Evolutionary conservation across 2,329 filamentous ascomycete species (phyloP).

Genomic region (Penicillium sp.): DNA sequence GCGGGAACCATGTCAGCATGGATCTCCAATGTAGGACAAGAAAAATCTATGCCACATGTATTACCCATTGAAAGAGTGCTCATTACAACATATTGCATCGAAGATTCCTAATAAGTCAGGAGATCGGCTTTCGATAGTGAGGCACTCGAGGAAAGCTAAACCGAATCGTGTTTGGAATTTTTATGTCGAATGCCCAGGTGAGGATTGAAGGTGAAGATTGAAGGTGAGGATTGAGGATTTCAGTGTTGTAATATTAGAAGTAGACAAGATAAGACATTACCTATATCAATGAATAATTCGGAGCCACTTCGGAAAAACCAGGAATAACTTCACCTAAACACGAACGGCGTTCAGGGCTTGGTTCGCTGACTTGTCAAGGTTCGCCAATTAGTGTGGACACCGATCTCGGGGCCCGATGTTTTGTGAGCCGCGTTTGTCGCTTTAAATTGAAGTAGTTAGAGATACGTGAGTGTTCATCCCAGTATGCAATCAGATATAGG

Average conservation of each 20-base stretch:
- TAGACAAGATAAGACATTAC: background rate
- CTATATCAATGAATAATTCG: background rate
- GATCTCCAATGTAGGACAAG: background rate
- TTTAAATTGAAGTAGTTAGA: background rate
- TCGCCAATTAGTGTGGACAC: background rate
- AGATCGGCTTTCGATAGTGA: no score
- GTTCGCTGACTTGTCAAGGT: background rate
- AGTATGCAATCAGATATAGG: background rate
- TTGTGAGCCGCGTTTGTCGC: conserved; percentile 4
- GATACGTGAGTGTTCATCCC: background rate
- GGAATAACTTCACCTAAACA: background rate
- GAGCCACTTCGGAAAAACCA: background rate
- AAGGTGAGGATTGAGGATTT: no score
- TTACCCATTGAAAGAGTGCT: background rate
- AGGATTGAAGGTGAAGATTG: no score
- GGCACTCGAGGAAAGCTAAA: no score
- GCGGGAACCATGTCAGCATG: background rate
- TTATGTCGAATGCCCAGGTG: no score
- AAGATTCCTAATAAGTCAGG: background rate
- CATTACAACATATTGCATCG: no score
- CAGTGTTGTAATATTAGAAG: no score
- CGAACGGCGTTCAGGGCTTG: background rate
- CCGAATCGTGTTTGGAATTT: background rate
- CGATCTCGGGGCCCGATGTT: background rate
- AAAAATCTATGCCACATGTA: background rate